These are phyloP conservation scores for Gnetum montanum DNA, from an alignment of 75 land plant species.

Conservation along the genomic window DNA sequence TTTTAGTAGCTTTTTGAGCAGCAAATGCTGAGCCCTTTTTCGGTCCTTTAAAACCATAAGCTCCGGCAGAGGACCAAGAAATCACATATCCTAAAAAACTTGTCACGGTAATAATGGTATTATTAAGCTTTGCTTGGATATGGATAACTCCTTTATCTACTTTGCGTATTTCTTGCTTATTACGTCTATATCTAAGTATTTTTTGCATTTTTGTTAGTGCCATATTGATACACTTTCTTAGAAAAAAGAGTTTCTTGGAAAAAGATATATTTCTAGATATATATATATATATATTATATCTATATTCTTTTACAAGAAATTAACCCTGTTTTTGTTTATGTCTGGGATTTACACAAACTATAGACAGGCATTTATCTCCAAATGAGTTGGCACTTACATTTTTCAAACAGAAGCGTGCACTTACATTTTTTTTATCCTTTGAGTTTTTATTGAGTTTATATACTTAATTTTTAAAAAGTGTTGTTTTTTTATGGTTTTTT, in stretches of 20 bases:
- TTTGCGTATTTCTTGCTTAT: not conserved
- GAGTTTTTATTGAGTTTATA: no score
- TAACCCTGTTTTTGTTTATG: slow-evolving; percentile 1
- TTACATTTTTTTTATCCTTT: not conserved
- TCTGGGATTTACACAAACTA: slow-evolving; percentile 4
- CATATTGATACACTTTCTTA: no score
- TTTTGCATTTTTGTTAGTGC: no score
- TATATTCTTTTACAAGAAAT: not conserved
- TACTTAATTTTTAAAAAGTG: no score
- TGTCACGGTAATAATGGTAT: slow-evolving; percentile 5
- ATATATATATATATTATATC: not conserved
- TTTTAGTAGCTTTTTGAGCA: not conserved
- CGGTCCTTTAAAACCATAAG: slow-evolving; percentile 1
- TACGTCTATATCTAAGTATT: not conserved
- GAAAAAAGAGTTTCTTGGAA: not conserved
- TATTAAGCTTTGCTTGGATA: not conserved
- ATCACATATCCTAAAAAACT: not conserved
- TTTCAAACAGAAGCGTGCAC: slow-evolving; percentile 3
- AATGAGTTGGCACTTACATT: slow-evolving; percentile 1
- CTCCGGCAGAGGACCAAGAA: not conserved
- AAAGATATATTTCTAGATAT: not conserved
- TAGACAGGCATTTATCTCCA: not conserved
- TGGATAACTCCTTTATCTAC: slow-evolving; percentile 6
- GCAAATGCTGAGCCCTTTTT: not conserved
- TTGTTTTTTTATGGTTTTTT: no score